Evolutionary conservation across 2,329 filamentous ascomycete genomes (phyloP), one percentile per base, ranked within the genome.

Genomic region (Teratosphaeria viscida): DNA sequence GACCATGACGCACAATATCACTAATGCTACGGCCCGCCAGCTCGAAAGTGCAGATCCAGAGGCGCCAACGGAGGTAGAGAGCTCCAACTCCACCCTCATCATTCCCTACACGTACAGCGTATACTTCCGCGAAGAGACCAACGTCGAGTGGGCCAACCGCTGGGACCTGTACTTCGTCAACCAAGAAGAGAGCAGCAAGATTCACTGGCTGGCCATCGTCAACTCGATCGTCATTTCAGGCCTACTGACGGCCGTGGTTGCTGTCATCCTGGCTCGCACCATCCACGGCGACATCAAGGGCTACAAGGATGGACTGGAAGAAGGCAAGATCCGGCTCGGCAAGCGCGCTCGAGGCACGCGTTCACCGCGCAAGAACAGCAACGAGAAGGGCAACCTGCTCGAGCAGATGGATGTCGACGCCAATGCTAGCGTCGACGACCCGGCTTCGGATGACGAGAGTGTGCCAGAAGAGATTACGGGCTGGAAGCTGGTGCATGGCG

Each of bases 161-260:
- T 96, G 91, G 90, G 89, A 95, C 68, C 77, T 92, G 58, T 95
- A 95, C 73, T 95, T 95, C 75, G 88, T 88, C 61, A 91, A 92
- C 72, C 89, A 94, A 70, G 87, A 90, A 60, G 89, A 92, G 65
- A 88, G 88, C 54, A 86, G 84, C 29, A 85, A 85, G 70, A 89
- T 92, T 27, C 90, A 95, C 71, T 95, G 90, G 89, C 79, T 95
- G 59, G 90, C 90, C 39, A 92, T 95, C 63, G 74, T 94, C 73
- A 95, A 95, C 75, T 94, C 90, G 0, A 74, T 95, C 64, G 86
- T 91, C 64, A 94, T 95, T 65, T 89, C 87, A 56, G 87, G 87
- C 6, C 78, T 94, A 39, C 77, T 95, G 52, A 91, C 88, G 1
- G 85, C 86, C 19, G 85, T 90, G 39, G 88, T 94, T 27, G 83